Evolutionary conservation across 129 eudicot species (phyloP).

Genomic region (Lactuca saligna): DNA sequence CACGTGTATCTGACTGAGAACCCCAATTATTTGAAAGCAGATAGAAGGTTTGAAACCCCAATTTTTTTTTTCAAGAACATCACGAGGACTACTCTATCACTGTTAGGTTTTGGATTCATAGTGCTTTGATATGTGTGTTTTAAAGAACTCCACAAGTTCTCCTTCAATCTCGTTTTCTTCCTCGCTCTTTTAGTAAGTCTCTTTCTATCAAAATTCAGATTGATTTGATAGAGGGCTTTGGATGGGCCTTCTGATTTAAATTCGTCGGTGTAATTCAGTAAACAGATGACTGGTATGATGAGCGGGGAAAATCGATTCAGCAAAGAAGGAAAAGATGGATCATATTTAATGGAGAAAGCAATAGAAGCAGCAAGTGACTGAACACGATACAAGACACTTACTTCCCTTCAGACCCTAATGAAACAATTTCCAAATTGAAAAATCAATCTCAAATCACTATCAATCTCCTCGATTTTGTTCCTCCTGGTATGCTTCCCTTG

Average conservation of each 20-base stretch:
- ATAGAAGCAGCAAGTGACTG: conserved; percentile 59
- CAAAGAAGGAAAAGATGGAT: no score
- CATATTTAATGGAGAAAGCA: no score
- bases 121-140: conserved; percentile 82
- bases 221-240: no score
- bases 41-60: no score
- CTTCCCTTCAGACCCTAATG: conserved; percentile 52
- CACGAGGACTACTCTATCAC: conserved; percentile 78
- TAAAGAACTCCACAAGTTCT: conserved; percentile 95
- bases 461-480: conserved; percentile 67
- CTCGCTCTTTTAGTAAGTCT: conserved; percentile 82
- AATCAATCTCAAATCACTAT: conserved; percentile 55
- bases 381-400: conserved; percentile 70
- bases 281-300: no score
- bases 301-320: no score
- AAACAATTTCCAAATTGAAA: conserved; percentile 47
- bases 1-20: no score
- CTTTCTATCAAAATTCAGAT: conserved; percentile 14
- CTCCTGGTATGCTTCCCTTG: conserved; percentile 49
- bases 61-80: no score
- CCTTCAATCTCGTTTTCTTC: conserved; percentile 92
- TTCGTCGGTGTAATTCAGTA: no score
- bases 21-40: no score
- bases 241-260: no score
- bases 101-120: conserved; percentile 79